These are phyloP conservation scores for Backusella liffmaniae DNA, from an alignment of 192 early-diverging fungal species.

Conservation along the genomic window DNA sequence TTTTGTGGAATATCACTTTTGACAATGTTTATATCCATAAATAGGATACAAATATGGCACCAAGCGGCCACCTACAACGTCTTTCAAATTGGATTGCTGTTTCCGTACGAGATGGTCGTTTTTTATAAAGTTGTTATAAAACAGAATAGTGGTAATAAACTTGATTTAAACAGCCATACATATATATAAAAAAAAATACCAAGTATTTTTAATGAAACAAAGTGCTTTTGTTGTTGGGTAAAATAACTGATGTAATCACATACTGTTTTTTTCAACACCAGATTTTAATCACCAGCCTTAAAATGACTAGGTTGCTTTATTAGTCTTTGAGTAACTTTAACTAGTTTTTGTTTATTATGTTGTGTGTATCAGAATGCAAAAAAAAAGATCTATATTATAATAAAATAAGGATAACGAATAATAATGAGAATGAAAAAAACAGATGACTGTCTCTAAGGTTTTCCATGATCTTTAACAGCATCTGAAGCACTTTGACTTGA, in stretches of 20 bases:
- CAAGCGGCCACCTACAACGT: too few species aligned
- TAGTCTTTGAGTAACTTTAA: background rate
- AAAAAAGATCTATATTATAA: background rate
- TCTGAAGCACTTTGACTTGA: constrained; percentile 37
- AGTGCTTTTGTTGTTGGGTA: background rate
- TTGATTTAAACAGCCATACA: too few species aligned
- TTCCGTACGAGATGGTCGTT: too few species aligned
- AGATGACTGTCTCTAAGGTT: background rate
- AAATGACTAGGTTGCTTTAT: background rate
- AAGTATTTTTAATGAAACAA: background rate
- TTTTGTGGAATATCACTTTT: too few species aligned
- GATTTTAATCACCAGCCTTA: background rate
- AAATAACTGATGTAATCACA: background rate
- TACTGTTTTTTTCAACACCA: background rate
- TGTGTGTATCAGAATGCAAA: background rate
- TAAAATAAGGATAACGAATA: background rate
- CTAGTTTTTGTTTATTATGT: background rate
- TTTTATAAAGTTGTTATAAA: too few species aligned
- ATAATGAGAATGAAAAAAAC: background rate
- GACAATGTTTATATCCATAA: too few species aligned
- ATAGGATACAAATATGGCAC: too few species aligned
- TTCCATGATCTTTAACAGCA: constrained; percentile 27
- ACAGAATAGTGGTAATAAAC: too few species aligned
- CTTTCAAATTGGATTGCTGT: too few species aligned
- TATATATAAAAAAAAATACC: too few species aligned